Conservation (phyloP, 2,329 filamentous ascomycete species). For the Colletotrichum sp. region DNA sequence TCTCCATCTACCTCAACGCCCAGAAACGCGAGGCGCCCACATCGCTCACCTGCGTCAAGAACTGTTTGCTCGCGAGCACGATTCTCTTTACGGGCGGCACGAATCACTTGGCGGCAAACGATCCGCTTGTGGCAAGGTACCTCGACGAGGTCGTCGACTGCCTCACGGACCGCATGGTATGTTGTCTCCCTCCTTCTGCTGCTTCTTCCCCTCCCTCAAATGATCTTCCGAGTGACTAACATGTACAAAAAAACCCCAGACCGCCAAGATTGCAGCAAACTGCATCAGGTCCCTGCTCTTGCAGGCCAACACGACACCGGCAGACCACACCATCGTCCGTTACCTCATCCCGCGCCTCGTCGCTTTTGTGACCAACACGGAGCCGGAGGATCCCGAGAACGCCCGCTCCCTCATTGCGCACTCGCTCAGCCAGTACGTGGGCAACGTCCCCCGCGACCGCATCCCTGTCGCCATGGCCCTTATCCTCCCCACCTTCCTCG, state of each 20-base stretch:
- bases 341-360: conserved; percentile 79
- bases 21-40: conserved; percentile 77
- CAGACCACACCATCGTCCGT: conserved; percentile 76
- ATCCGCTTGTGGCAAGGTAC: conserved; percentile 76
- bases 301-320: conserved; percentile 62
- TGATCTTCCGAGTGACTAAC: conserved; percentile 8
- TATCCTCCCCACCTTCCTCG: conserved; percentile 77
- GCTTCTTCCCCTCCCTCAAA: not conserved
- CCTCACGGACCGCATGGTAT: conserved; percentile 78
- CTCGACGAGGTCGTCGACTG: conserved; percentile 86
- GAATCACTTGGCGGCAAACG: conserved; percentile 74
- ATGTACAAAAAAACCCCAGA: conserved; percentile 46
- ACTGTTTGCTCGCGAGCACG: conserved; percentile 85
- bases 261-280: conserved; percentile 86
- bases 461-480: conserved; percentile 72
- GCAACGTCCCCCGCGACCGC: conserved; percentile 48
- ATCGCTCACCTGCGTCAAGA: conserved; percentile 89
- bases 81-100: conserved; percentile 85
- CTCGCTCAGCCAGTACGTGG: conserved; percentile 76
- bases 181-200: conserved; percentile 40
- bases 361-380: conserved; percentile 72
- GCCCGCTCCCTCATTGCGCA: conserved; percentile 74
- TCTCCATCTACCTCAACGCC: conserved; percentile 77
- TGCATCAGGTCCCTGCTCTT: conserved; percentile 87
- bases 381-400: conserved; percentile 79